Evolutionary conservation across 2,329 filamentous ascomycete species (phyloP).

Genomic region (Orbilia ellipsospora): DNA sequence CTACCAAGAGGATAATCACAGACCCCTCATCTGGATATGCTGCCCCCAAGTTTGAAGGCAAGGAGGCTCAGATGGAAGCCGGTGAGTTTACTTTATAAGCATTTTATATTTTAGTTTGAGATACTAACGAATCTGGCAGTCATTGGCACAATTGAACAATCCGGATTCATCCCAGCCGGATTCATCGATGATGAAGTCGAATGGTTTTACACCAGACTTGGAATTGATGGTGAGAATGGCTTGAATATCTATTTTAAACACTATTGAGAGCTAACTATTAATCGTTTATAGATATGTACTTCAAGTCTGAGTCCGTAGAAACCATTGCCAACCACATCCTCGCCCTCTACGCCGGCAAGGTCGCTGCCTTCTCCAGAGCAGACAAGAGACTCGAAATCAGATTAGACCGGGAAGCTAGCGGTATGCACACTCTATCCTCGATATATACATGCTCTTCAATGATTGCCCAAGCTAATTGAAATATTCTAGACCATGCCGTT

Average conservation of each 20-base stretch:
- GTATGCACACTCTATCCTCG: conserved; percentile 35
- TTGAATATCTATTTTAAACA: neutral
- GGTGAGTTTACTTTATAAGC: conserved; percentile 31
- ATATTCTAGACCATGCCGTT: conserved; percentile 82
- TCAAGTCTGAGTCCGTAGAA: conserved; percentile 63
- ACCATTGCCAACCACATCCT: conserved; percentile 94
- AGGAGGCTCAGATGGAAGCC: conserved; percentile 81
- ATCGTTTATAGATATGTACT: conserved; percentile 57
- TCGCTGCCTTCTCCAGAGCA: conserved; percentile 90
- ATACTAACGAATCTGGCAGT: conserved; percentile 67
- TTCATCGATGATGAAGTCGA: conserved; percentile 86
- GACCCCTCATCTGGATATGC: conserved; percentile 94
- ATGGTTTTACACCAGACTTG: conserved; percentile 98
- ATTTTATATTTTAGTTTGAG: neutral
- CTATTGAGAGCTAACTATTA: neutral
- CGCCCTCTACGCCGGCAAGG: conserved; percentile 95
- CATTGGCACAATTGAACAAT: conserved; percentile 80
- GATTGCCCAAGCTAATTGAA: neutral
- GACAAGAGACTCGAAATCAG: conserved; percentile 95
- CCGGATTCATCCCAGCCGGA: conserved; percentile 84
- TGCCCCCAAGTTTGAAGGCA: conserved; percentile 92
- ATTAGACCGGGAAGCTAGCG: conserved; percentile 85
- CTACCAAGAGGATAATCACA: conserved; percentile 73
- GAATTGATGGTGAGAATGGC: conserved; percentile 76
- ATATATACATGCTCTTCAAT: neutral